Evolutionary conservation across 306 rosid genomes (phyloP), one percentile per base, ranked within the genome.

Genomic region (Oemleria cerasiformis): DNA sequence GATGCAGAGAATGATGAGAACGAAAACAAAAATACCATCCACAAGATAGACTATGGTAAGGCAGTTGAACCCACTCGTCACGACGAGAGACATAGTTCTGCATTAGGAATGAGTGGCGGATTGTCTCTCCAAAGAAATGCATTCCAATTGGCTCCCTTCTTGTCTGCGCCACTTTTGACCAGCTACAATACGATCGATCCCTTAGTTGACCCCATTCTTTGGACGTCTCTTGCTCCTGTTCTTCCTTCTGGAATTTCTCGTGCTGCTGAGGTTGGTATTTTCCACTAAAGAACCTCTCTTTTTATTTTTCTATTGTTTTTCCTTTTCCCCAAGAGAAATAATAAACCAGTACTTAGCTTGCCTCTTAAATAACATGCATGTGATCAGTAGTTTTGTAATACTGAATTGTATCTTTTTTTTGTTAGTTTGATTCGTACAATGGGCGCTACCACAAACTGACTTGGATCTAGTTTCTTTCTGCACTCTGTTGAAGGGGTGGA

Each of bases 141-240:
- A 64, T 88, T 82, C 80, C 92, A 96, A 5, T 65, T 89, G 78
- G 63, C 86, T 75, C 84, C 97, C 40, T 90, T 86, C 84, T 83
- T 95, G 72, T 86, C 97, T 59, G 93, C 97, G 2, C 99, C 99
- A 0, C 91, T 85, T 59, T 73, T 95, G 86, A 92, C 96, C 60
- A 82, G 78, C 76, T 95, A 89, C 85, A 89, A 77, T 73, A 59
- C 82, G 54, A 89, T 85, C 7, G 97, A 94, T 84, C 97, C 91
- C 39, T 71, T 94, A 59, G 90, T 75, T 62, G 96, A 91, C 75
- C 97, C 99, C 67, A 87, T 75, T 82, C 89, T 86, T 38, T 95
- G 97, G 97, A 82, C 99, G 6, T 85, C 99, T 73, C 90, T 91
- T 72, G 89, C 78, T 71, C 96, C 99, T 16, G 85, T 84, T 65